phyloP scores from a whole-genome alignment of 805 yeast species.

The Nakazawaea wyomingensis region DNA sequence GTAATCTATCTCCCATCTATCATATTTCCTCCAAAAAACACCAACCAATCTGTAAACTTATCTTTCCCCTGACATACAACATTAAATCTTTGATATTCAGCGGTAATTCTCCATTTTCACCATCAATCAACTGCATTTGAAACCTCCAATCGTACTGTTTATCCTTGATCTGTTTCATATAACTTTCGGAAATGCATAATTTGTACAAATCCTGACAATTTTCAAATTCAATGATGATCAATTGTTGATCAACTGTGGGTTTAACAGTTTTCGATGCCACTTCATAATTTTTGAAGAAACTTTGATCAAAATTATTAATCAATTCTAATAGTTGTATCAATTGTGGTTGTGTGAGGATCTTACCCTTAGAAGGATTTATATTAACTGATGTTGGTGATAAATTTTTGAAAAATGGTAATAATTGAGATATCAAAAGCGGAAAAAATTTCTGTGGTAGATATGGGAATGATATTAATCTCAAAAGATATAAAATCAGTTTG shows the following conservation, averaged over 20 bases:
- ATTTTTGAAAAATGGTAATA: slow-evolving; percentile 34
- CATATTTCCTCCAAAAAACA: slow-evolving; percentile 18
- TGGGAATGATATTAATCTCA: slow-evolving; percentile 40
- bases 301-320: slow-evolving; percentile 20
- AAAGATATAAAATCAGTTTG: slow-evolving; percentile 26
- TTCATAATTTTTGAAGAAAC: slow-evolving; percentile 5
- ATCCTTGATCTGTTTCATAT: background rate
- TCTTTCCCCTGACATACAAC: slow-evolving; percentile 18
- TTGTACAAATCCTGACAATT: slow-evolving; percentile 19
- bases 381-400: slow-evolving; percentile 14
- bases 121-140: slow-evolving; percentile 6
- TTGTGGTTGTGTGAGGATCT: slow-evolving; percentile 17
- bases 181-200: slow-evolving; percentile 14
- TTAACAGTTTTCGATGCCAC: background rate
- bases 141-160: slow-evolving; percentile 18
- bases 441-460: slow-evolving; percentile 49
- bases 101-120: slow-evolving; percentile 13
- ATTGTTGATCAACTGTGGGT: slow-evolving; percentile 9
- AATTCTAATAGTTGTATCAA: slow-evolving; percentile 20
- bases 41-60: slow-evolving; percentile 24
- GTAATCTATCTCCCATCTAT: background rate
- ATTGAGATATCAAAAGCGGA: slow-evolving; percentile 45
- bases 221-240: slow-evolving; percentile 8
- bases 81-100: slow-evolving; percentile 14
- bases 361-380: background rate